Evolutionary conservation across 2,329 filamentous ascomycete genomes (phyloP), one percentile per base, ranked within the genome.

Genomic region (Mycosphaerelloides madeirae): DNA sequence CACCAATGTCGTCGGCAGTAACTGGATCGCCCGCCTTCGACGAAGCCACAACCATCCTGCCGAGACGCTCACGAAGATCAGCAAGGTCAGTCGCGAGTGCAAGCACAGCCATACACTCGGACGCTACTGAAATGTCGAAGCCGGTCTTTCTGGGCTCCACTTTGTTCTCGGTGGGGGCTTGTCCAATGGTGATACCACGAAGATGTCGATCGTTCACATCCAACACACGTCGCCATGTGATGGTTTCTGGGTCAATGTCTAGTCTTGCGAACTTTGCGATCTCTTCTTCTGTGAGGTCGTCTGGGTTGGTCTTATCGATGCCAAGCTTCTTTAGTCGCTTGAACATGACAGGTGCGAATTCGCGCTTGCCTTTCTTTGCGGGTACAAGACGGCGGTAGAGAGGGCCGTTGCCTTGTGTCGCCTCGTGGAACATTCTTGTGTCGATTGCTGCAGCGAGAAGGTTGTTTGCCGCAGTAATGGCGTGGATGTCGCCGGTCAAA

Each of bases 121-220:
- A 94, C 32, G 93, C 93, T 22, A 98, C 93, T 1, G 91, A 95
- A 56, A 98, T 98, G 64, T 98, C 93, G 61, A 98, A 98, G 34
- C 87, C 90, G 25, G 93, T 97, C 67, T 93, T 80, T 50, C 93
- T 82, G 19, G 81, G 85, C 57, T 88, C 81, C 12, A 90, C 90
- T 72, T 89, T 95, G 54, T 49, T 60, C 70, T 98, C 93, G 0
- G 91, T 95, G 3, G 85, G 75, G 0, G 91, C 91, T 53, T 85
- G 84, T 31, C 93, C 93, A 51, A 97, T 79, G 2, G 88, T 95
- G 59, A 97, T 81, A 43, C 87, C 85, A 62, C 93, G 83, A 48
- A 98, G 76, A 69, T 96, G 89, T 53, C 93, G 83, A 68, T 98
- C 93, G 65, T 98, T 98, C 55, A 98, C 93, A 68, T 98, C 93